Conservation (phyloP, 1,139 yeast genomes). For the Protomyces inundatus region DNA sequence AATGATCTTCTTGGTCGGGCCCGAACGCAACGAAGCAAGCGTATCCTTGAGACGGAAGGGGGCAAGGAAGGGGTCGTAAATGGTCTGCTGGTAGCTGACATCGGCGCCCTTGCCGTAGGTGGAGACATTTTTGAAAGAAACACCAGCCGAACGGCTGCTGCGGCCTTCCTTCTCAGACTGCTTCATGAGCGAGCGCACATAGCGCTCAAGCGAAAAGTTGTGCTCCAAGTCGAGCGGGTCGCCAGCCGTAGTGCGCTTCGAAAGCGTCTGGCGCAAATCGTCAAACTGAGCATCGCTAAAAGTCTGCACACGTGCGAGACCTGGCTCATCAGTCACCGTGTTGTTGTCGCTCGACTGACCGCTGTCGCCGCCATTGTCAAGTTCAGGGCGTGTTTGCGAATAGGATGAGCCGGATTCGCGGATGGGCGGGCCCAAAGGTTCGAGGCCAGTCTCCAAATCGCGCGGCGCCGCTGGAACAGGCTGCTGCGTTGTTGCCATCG, state of each 20-base stretch:
- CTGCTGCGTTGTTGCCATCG: neutral
- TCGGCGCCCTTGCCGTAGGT: conserved; percentile 75
- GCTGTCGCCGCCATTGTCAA: neutral
- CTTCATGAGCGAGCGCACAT: conserved; percentile 31
- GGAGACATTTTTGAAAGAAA: conserved; percentile 61
- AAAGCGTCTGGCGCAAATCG: conserved; percentile 12
- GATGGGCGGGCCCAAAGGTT: conserved; percentile 13
- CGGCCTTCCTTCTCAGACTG: conserved; percentile 28
- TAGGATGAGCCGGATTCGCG: neutral
- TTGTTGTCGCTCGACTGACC: neutral
- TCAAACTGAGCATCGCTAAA: conserved; percentile 13
- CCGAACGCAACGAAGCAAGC: conserved; percentile 49
- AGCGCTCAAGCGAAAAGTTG: conserved; percentile 31
- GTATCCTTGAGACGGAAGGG: conserved; percentile 40
- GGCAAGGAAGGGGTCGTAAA: conserved; percentile 59
- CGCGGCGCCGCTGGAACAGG: conserved; percentile 14
- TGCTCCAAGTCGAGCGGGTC: conserved; percentile 23
- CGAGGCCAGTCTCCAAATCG: conserved; percentile 19
- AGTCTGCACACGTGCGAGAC: conserved; percentile 10
- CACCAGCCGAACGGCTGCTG: conserved; percentile 43
- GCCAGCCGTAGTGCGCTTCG: conserved; percentile 8
- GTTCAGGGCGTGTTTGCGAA: neutral
- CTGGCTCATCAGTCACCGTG: conserved; percentile 3
- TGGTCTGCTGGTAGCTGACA: conserved; percentile 58
- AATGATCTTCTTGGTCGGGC: conserved; percentile 50